Conservation (phyloP, 2,329 filamentous ascomycete species). For the Penicillium sp. region DNA sequence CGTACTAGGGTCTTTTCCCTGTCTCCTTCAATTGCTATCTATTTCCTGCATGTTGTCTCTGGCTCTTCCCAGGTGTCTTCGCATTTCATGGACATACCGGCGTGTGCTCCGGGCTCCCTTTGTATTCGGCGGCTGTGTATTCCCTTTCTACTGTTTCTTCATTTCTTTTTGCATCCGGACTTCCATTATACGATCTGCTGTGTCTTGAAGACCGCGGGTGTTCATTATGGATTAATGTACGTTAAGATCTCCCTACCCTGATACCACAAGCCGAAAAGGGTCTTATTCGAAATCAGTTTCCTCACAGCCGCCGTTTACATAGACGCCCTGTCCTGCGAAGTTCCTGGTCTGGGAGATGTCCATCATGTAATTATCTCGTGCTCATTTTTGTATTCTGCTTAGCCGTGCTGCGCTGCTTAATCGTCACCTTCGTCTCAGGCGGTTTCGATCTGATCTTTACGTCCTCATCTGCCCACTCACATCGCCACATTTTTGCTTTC, state of each 20-base stretch:
- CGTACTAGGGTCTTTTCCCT: constrained; percentile 32
- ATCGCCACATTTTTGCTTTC: constrained; percentile 9
- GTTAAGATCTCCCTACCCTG: constrained; percentile 49
- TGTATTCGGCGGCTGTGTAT: constrained; percentile 30
- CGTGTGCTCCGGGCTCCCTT: constrained; percentile 31
- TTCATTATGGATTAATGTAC: constrained; percentile 45
- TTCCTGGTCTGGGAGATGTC: constrained; percentile 23
- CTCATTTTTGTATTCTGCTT: constrained; percentile 27
- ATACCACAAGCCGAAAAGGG: constrained; percentile 39
- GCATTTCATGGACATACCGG: constrained; percentile 32
- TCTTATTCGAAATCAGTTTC: constrained; percentile 45
- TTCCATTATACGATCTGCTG: constrained; percentile 32
- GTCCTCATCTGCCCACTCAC: constrained; percentile 8
- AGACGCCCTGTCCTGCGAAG: constrained; percentile 33
- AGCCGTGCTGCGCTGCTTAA: constrained; percentile 8
- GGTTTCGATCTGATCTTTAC: not conserved
- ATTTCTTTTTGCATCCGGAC: constrained; percentile 34
- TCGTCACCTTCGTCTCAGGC: not conserved
- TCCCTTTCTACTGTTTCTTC: constrained; percentile 15
- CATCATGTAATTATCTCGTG: constrained; percentile 36
- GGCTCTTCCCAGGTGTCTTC: constrained; percentile 30
- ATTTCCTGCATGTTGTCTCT: constrained; percentile 20
- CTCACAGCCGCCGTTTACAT: constrained; percentile 45
- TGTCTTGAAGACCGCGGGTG: constrained; percentile 33
- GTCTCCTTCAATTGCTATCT: constrained; percentile 18